These are phyloP conservation scores for Syzygium syzygioides DNA, from an alignment of 441 rosid genomes.

Conservation along the genomic window DNA sequence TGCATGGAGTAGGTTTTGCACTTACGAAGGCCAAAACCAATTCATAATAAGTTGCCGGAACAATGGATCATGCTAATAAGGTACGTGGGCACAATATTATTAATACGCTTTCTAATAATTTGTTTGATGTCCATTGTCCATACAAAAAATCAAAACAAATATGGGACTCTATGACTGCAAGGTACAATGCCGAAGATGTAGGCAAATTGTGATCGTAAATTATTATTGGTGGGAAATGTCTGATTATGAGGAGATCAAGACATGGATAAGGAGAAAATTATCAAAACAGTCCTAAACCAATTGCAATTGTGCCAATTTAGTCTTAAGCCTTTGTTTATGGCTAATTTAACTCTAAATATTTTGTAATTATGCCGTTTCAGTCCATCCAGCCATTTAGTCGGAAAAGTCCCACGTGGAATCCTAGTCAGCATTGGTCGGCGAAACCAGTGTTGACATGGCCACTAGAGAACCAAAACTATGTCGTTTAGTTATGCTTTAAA, in stretches of 20 bases:
- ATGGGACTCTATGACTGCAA: neutral
- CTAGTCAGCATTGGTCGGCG: neutral
- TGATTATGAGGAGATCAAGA: neutral
- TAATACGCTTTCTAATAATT: neutral
- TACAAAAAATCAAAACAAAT: neutral
- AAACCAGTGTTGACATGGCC: fast-evolving
- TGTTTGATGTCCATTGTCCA: neutral
- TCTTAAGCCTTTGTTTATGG: no score
- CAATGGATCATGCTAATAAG: neutral
- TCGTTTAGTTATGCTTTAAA: neutral
- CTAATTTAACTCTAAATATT: no score
- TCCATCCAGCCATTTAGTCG: neutral
- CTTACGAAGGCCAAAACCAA: neutral
- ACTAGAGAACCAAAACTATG: neutral
- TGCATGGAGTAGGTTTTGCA: neutral
- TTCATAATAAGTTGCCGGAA: neutral
- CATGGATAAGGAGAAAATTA: neutral
- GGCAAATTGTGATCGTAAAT: no score
- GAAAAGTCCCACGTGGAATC: neutral
- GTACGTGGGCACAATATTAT: neutral
- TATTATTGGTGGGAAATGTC: neutral
- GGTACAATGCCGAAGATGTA: no score
- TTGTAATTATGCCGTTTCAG: no score
- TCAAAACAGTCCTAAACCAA: neutral
- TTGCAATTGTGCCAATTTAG: neutral